Evolutionary conservation across 768 basidiomycete species (phyloP).

Genomic region (Crepidotus variabilis): DNA sequence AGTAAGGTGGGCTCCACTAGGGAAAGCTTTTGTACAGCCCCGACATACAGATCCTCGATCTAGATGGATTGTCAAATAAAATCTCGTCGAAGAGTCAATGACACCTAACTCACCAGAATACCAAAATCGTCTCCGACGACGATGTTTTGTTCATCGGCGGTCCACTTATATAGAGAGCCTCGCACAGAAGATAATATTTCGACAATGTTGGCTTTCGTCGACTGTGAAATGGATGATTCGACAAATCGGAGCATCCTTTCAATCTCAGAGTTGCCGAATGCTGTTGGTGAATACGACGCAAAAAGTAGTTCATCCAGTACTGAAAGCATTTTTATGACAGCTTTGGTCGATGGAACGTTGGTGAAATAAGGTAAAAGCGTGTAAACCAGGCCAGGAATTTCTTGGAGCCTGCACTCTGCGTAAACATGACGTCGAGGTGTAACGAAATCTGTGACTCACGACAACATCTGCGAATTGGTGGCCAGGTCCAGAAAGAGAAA

Average conservation of each 20-base stretch:
- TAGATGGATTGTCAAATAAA: slow-evolving; percentile 9
- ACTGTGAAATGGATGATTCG: slow-evolving; percentile 27
- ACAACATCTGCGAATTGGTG: slow-evolving; percentile 13
- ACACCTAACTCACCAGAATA: slow-evolving; percentile 35
- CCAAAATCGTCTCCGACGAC: slow-evolving; percentile 44
- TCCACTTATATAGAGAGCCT: slow-evolving; percentile 45
- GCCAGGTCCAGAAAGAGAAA: slow-evolving; percentile 24
- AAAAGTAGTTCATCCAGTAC: slow-evolving; percentile 9
- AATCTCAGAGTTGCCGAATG: slow-evolving; percentile 18
- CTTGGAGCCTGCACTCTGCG: slow-evolving; percentile 8
- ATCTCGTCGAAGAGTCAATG: neutral
- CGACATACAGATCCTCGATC: slow-evolving; percentile 40
- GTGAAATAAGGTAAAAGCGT: slow-evolving; percentile 9
- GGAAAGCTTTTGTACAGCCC: slow-evolving; percentile 36
- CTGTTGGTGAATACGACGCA: slow-evolving; percentile 11
- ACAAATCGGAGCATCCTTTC: slow-evolving; percentile 34
- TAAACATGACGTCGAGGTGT: neutral
- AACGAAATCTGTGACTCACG: slow-evolving; percentile 2
- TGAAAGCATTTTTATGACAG: slow-evolving; percentile 6
- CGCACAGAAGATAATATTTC: slow-evolving; percentile 32
- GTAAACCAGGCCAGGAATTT: slow-evolving; percentile 5
- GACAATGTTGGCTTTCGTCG: slow-evolving; percentile 24
- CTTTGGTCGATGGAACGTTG: neutral
- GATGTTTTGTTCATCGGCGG: slow-evolving; percentile 39
- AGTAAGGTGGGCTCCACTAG: slow-evolving; percentile 34